Evolutionary conservation across 768 basidiomycete genomes (phyloP), one percentile per base, ranked within the genome.

Genomic region (Rhizopogon vesiculosus): DNA sequence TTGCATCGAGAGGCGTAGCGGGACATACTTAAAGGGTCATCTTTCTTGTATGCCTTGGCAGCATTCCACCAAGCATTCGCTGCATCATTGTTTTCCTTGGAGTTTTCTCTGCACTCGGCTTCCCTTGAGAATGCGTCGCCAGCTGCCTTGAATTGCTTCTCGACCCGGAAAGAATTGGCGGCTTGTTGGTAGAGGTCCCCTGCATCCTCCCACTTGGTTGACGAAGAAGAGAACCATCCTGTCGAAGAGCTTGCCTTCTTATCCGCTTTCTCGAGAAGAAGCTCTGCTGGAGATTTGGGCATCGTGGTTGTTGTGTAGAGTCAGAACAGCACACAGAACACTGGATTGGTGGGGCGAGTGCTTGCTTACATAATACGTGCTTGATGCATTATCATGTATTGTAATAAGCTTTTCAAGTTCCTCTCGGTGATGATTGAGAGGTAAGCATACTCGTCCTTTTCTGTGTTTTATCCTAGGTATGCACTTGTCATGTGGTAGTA

Each of bases 11-110:
- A 38, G 51, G 51, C 52, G 35, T 40, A n/a, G 51, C 25, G 28
- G n/a, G 10, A 72, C 86, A 68, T 68, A 97, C 96, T 76, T 62
- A 93, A 89, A 33, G 80, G 94, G 69, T 80, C 84, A 25, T 86
- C 88, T 72, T 89, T 81, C 78, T 98, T 99, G 78, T 91, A 99
- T 10, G 89, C 86, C 74, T 98, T 98, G 35, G 92, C 87, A 12
- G 97, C 95, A 68, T 96, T 97, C 91, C 96, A 98, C 88, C 89
- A 98, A 8, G 95, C 95, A 67, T 95, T 96, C 19, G 94, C 90
- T n/a, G 96, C 95, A 62, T 98, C 97, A 61, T 93, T 93, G 45
- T 69, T 72, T 72, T 98, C 96, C 45, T 89, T 87, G 64, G 85
- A 87, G 57, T 86, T 84, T 72, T 95, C 87, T 62, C 94, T 82